Percentiles rank a stretch among this genome's conserved stretches.
Evolutionary conservation across 495 filamentous ascomycete genomes (phyloP).

Genomic region (Talaromyces ruber): DNA sequence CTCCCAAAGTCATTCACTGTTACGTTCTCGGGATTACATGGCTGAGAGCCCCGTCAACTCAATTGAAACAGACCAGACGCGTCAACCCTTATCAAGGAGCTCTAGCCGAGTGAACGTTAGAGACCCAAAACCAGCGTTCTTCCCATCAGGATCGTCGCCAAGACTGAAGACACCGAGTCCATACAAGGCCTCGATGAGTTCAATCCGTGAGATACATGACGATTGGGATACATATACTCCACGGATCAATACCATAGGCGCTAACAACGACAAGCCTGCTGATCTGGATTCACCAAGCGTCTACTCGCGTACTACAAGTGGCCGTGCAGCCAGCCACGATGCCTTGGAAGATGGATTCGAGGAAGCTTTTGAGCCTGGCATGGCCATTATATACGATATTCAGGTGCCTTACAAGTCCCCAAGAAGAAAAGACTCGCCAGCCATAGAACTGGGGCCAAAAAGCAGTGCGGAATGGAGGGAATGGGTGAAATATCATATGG

Average conservation of each 20-base stretch:
- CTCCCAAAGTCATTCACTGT: constrained; percentile 1
- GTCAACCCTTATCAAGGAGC: constrained; percentile 3
- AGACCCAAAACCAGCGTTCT: constrained; percentile 28
- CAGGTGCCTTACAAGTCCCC: constrained; percentile 31
- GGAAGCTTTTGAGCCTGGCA: constrained; percentile 21
- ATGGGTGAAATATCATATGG: constrained; percentile 39
- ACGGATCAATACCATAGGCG: constrained; percentile 13
- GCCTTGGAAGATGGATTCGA: constrained; percentile 7
- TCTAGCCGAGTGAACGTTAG: constrained; percentile 12
- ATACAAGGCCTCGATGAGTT: constrained; percentile 41
- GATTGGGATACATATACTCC: constrained; percentile 14
- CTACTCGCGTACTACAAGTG: constrained; percentile 48
- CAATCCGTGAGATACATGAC: constrained; percentile 7
- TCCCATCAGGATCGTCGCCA: constrained; percentile 34
- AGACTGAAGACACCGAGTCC: constrained; percentile 46
- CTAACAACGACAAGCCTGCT: constrained; percentile 2
- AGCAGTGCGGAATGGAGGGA: constrained; percentile 37
- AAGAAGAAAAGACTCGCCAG: constrained; percentile 10
- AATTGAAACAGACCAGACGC: constrained; percentile 16
- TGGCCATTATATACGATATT: constrained; percentile 36
- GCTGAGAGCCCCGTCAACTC: constrained; percentile 13
- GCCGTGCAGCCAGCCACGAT: constrained; percentile 23
- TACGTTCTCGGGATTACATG: not conserved
- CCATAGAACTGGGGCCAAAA: constrained; percentile 1
- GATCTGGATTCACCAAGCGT: constrained; percentile 37